Evolutionary conservation across 768 basidiomycete species (phyloP).

Genomic region (Podaxis sp.): DNA sequence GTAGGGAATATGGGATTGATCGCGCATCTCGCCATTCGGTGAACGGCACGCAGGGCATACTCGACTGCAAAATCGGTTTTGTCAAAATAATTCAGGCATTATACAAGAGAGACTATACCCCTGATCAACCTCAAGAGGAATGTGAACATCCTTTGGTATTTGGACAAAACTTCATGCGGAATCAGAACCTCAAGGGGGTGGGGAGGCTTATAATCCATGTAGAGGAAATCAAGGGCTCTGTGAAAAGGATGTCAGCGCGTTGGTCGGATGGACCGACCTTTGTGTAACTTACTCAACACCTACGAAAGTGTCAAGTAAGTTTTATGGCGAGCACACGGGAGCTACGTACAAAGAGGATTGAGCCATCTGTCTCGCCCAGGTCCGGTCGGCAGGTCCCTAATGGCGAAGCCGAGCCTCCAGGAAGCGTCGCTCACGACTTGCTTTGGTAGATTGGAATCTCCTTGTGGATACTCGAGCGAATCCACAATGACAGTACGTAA

Average conservation of each 20-base stretch:
- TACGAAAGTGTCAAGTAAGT: conserved; percentile 16
- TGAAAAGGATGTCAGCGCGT: conserved; percentile 1
- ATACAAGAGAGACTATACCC: conserved; percentile 39
- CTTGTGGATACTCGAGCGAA: conserved; percentile 46
- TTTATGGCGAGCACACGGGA: not conserved
- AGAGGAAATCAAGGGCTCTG: conserved; percentile 86
- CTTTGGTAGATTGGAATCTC: conserved; percentile 23
- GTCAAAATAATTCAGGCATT: conserved; percentile 6
- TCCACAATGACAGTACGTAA: conserved; percentile 84
- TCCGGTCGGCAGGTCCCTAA: conserved; percentile 65
- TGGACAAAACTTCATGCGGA: conserved; percentile 65
- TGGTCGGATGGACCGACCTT: not conserved
- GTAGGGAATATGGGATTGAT: conserved; percentile 54
- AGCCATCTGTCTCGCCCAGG: conserved; percentile 73
- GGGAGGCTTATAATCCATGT: conserved; percentile 88
- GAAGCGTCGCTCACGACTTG: conserved; percentile 45
- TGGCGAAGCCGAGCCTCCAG: conserved; percentile 78
- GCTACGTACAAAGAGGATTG: conserved; percentile 69
- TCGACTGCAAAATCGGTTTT: conserved; percentile 44
- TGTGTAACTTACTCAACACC: conserved; percentile 41
- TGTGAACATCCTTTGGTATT: conserved; percentile 82
- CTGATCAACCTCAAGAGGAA: conserved; percentile 75
- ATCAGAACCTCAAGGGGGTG: conserved; percentile 72
- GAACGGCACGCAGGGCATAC: conserved; percentile 59
- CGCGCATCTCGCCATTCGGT: conserved; percentile 50